Evolutionary conservation across 306 rosid genomes (phyloP), one percentile per base, ranked within the genome.

Genomic region (Astragalus membranaceus): DNA sequence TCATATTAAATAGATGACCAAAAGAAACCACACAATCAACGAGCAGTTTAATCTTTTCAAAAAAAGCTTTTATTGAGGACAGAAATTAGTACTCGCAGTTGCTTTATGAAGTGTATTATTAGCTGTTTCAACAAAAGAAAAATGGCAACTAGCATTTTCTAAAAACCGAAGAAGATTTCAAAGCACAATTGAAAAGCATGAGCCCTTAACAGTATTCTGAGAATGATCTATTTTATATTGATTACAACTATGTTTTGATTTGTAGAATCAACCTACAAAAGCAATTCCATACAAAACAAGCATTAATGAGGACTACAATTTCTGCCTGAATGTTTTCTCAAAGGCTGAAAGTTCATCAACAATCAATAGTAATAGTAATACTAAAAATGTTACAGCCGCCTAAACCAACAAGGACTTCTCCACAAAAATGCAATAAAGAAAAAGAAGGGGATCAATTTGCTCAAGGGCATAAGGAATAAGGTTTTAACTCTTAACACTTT

Each of bases 1-100:
- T 65, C 43, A 69, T 44, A 44, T 59, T 64, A 56, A 36, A 75
- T 33, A 58, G 32, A 74, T 46, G 16, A 33, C 61, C 75, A 67
- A 15, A 64, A 14, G 23, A 51, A 72, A 68, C 41, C 50, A 56
- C 39, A 59, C 50, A 79, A 56, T 60, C 52, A 71, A 51, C n/a
- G 14, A 51, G 23, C 48, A 13, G 32, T 53, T 52, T 46, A 67
- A 60, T 61, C 42, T 50, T 58, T 44, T 32, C 71, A 67, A 49
- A 72, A 53, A 5, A 49, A 64, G 64, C 53, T 11, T 35, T 51
- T 5, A 50, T 13, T 57, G 57, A 65, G 47, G 49, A 73, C 41
- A 33, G 64, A 29, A 57, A 65, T 66, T 70, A n/a, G 44, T 13
- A 23, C 6, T 30, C 46, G 59, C 42, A 59, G 46, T 64, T 56